Evolutionary conservation across 805 yeast species (phyloP).

Genomic region (Candida tibetensis): DNA sequence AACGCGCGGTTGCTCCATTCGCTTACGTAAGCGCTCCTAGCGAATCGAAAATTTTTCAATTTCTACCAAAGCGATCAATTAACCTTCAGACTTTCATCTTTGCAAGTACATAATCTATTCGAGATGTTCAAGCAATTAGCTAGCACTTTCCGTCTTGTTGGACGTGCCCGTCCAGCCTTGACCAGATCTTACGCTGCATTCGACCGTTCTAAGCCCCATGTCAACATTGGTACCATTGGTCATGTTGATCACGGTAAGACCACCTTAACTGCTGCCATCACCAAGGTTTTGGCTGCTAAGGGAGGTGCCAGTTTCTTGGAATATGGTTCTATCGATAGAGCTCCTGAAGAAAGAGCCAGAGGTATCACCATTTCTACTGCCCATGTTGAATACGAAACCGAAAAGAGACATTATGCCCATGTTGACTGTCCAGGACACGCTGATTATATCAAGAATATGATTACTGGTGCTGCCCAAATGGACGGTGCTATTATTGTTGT

Average conservation of each 20-base stretch:
- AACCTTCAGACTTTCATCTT: neutral
- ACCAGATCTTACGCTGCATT: slow-evolving; percentile 63
- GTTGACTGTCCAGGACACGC: slow-evolving; percentile 99
- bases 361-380: slow-evolving; percentile 98
- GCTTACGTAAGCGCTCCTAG: slow-evolving; percentile 3
- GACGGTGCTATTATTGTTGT: slow-evolving; percentile 99
- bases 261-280: slow-evolving; percentile 96
- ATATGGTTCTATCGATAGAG: slow-evolving; percentile 90
- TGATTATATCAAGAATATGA: slow-evolving; percentile 98
- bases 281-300: slow-evolving; percentile 81
- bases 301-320: slow-evolving; percentile 96
- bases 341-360: slow-evolving; percentile 99
- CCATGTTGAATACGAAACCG: slow-evolving; percentile 96
- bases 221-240: slow-evolving; percentile 96
- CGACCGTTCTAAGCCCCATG: slow-evolving; percentile 94
- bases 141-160: slow-evolving; percentile 27
- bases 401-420: slow-evolving; percentile 92
- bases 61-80: neutral
- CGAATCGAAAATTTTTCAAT: slow-evolving; percentile 2
- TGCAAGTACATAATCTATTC: neutral
- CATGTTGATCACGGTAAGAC: slow-evolving; percentile 99
- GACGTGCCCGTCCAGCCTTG: slow-evolving; percentile 29
- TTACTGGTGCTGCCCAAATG: slow-evolving; percentile 99
- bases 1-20: too few species aligned
- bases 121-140: slow-evolving; percentile 30